Base-by-base conservation (phyloP, 177 flowering plant species). In the Vitis hybrid region DNA sequence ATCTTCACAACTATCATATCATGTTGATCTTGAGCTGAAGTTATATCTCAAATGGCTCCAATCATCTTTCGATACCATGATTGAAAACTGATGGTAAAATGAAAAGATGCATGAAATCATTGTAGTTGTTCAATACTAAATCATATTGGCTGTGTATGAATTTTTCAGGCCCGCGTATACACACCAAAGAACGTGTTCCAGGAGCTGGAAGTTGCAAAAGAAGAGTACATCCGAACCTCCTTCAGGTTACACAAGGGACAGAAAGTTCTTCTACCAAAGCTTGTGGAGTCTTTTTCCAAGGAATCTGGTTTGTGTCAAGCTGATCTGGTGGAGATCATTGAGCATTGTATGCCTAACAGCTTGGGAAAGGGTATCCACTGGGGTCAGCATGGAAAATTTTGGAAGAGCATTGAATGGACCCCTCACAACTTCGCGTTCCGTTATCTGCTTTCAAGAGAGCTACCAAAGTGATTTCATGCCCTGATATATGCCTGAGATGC, bases 171-270 rank as follows among this genome's bases (percentile, higher is more conserved):
- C 45, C 85, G 87, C 3, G n/a, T 83, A 21, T 89, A 80, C 72
- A 89, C 82, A 56, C 75, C 87, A 1, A 74, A 81, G 78, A 77
- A 69, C 21, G 79, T 86, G 32, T 79, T 71, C 50, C 79, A 78
- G 78, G 88, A 81, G 63, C 73, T 85, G 60, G 84, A 83, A 81
- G 75, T 73, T 10, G 88, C 88, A 70, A 84, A 77, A 68, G 85
- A 82, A 61, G 86, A 84, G 55, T 84, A 84, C 78, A 75, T 86
- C 9, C 76, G 72, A 64, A 69, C 82, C 58, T 72, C 63, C 55
- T 34, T 74, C 30, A 69, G 54, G 15, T 10, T 81, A 18, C 69
- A 56, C 17, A 82, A 81, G 68, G 74, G 79, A 5, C 72, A 76
- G 40, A 86, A 83, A 63, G 62, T 86, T 8, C 52, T 71, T 34